Base-by-base conservation (phyloP, 1,284 basidiomycete genomes). In the Papiliotrema fonsecae region DNA sequence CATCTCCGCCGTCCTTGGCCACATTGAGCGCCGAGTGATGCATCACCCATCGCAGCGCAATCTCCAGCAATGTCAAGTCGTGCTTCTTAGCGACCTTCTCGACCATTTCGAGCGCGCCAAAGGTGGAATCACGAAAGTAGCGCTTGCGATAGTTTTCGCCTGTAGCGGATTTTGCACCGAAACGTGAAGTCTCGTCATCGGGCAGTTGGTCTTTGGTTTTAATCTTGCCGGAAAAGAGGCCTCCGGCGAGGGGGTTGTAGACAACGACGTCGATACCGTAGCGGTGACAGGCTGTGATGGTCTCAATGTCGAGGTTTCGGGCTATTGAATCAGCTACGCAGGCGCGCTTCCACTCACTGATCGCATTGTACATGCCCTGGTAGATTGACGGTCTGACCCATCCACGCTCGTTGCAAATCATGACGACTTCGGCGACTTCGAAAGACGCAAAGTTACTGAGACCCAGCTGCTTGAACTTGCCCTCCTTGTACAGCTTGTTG, bases 221-320 rank as follows among this genome's bases (percentile, higher is more conserved):
- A 47, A 77, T 61, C 56, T 76, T 77, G 10, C 78, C 78, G 13
- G 77, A 73, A 55, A 80, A 76, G 45, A 78, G 71, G 13, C 78
- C 79, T 6, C 77, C 78, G 26, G 78, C 78, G 28, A 81, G 70
- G n/a, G 78, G 77, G 53, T 77, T 79, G 62, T 77, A 80, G 28
- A 78, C 70, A 18, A 81, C 79, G 44, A 81, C 69, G 24, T 79
- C 67, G 42, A 84, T 61, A 19, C 77, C 79, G 61, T 75, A 80
- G 59, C 60, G 51, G 18, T 82, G 74, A 36, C 84, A 74, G 62
- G 81, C 82, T 6, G 81, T 81, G 62, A 84, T 76, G n/a, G 84
- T 73, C 56, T 83, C 82, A 0, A 79, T 77, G 60, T 83, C 82
- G 35, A 79, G 78, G 25, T 65, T 64, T 28, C 69, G 61, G 19